These are phyloP conservation scores for Acanthochlamys bracteata DNA, from an alignment of 106 monocot genomes.

Conservation along the genomic window DNA sequence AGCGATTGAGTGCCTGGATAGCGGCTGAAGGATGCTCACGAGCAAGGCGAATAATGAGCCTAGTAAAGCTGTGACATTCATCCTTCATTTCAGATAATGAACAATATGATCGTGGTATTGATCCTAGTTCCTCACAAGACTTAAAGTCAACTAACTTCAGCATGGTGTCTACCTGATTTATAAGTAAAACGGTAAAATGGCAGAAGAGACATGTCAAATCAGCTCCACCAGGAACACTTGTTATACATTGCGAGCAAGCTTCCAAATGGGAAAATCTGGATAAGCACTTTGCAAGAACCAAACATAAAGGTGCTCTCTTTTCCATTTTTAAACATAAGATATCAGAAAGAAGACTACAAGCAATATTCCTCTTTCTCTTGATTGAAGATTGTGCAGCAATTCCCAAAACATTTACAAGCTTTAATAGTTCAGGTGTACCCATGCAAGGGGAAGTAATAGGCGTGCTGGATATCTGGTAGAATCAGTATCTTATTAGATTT, in stretches of 20 bases:
- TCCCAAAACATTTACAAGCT: conserved; percentile 23
- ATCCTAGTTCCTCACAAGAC: not conserved
- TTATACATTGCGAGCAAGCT: not conserved
- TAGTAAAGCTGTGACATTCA: conserved; percentile 31
- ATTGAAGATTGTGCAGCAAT: conserved; percentile 18
- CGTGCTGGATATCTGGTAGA: conserved; percentile 1
- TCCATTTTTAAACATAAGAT: conserved; percentile 31
- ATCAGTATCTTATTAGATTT: conserved; percentile 7
- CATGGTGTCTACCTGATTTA: conserved; percentile 27
- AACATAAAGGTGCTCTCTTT: conserved; percentile 8
- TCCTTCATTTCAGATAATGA: conserved; percentile 16
- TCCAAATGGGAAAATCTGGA: conserved; percentile 8
- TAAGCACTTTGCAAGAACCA: conserved; percentile 10
- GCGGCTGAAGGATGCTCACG: conserved; percentile 37
- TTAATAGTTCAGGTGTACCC: conserved; percentile 26
- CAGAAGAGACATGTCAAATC: conserved; percentile 3
- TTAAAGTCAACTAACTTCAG: conserved; percentile 13
- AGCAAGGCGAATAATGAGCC: conserved; percentile 42
- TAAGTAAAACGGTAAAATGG: conserved; percentile 19
- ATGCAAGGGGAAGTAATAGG: conserved; percentile 4
- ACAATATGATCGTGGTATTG: too few species aligned
- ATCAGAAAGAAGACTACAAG: conserved; percentile 41
- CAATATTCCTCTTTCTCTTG: conserved; percentile 22
- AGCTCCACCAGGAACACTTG: conserved; percentile 12
- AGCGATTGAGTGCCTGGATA: conserved; percentile 23